Conservation (phyloP, 495 filamentous ascomycete genomes). For the Lasiosphaeriaceae sp. region DNA sequence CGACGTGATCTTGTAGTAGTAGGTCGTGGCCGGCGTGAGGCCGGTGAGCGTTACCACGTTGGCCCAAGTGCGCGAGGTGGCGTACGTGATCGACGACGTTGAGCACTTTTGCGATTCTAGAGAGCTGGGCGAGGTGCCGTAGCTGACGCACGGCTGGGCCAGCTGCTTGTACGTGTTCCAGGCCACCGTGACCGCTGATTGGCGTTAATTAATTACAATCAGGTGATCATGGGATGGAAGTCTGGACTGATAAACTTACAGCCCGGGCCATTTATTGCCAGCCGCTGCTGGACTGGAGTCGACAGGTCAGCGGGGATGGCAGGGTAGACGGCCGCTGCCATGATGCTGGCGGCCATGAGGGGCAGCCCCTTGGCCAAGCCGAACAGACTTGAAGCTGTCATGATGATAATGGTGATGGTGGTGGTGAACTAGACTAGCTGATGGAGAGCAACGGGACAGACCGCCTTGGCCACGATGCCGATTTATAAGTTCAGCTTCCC, state of each 20-base stretch:
- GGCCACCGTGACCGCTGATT: slow-evolving; percentile 54
- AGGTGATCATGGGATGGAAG: too few species aligned
- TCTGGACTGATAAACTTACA: slow-evolving; percentile 37
- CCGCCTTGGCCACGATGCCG: too few species aligned
- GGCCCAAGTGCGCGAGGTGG: slow-evolving; percentile 35
- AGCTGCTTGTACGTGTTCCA: slow-evolving; percentile 46
- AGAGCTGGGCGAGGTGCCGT: slow-evolving; percentile 31
- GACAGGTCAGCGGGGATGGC: slow-evolving; percentile 50
- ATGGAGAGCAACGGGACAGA: too few species aligned
- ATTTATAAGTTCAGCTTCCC: too few species aligned
- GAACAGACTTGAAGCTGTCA: neutral
- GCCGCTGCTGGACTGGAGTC: slow-evolving; percentile 54
- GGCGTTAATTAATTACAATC: too few species aligned
- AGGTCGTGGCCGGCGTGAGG: slow-evolving; percentile 37
- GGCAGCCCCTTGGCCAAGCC: slow-evolving; percentile 31
- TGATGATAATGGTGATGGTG: too few species aligned
- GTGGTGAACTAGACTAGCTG: too few species aligned
- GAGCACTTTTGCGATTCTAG: slow-evolving; percentile 34
- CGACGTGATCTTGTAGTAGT: slow-evolving; percentile 52
- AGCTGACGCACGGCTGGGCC: slow-evolving; percentile 39
- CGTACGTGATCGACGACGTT: slow-evolving; percentile 34
- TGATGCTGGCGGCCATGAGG: slow-evolving; percentile 34
- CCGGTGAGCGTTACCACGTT: slow-evolving; percentile 36
- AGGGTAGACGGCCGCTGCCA: slow-evolving; percentile 47
- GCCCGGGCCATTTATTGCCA: slow-evolving; percentile 53